These are phyloP conservation scores for Peronospora belbahrii DNA, from an alignment of 352 stramenopile species.

Conservation along the genomic window DNA sequence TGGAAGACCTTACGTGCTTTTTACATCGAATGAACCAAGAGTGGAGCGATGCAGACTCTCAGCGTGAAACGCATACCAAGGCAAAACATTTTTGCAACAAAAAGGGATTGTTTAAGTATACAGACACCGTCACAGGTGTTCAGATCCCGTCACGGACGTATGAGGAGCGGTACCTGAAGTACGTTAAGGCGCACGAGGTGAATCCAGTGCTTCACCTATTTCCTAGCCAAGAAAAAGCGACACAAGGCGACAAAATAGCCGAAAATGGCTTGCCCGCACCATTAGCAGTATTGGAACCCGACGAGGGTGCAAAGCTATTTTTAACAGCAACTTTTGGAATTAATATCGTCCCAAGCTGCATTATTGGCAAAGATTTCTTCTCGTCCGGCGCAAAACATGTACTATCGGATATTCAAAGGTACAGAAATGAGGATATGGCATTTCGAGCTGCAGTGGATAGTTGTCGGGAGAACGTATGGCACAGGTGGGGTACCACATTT, in stretches of 20 bases:
- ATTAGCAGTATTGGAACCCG: neutral
- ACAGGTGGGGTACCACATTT: slow-evolving; percentile 15
- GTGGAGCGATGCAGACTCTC: slow-evolving; percentile 33
- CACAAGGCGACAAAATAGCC: neutral
- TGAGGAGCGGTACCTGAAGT: slow-evolving; percentile 40
- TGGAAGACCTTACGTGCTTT: slow-evolving; percentile 26
- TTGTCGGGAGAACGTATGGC: slow-evolving; percentile 18
- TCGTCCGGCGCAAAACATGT: neutral
- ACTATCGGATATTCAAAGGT: slow-evolving; percentile 1
- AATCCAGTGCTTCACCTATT: slow-evolving; percentile 35
- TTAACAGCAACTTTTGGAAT: slow-evolving; percentile 25
- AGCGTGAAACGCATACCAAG: slow-evolving; percentile 34
- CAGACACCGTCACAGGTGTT: slow-evolving; percentile 32
- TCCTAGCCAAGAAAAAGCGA: slow-evolving; percentile 1
- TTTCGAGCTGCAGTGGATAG: slow-evolving; percentile 19
- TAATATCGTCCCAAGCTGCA: slow-evolving; percentile 33
- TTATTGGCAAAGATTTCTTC: slow-evolving; percentile 37
- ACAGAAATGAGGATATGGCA: slow-evolving; percentile 3
- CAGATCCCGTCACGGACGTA: slow-evolving; percentile 32
- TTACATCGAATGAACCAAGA: slow-evolving; percentile 51
- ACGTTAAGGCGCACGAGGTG: slow-evolving; percentile 23
- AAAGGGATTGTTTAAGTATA: slow-evolving; percentile 45
- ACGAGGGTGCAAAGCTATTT: neutral
- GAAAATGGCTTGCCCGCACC: neutral
- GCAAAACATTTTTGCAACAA: slow-evolving; percentile 23